These are phyloP conservation scores for Aspergillus floridensis DNA, from an alignment of 2,329 filamentous ascomycete genomes.

Conservation along the genomic window DNA sequence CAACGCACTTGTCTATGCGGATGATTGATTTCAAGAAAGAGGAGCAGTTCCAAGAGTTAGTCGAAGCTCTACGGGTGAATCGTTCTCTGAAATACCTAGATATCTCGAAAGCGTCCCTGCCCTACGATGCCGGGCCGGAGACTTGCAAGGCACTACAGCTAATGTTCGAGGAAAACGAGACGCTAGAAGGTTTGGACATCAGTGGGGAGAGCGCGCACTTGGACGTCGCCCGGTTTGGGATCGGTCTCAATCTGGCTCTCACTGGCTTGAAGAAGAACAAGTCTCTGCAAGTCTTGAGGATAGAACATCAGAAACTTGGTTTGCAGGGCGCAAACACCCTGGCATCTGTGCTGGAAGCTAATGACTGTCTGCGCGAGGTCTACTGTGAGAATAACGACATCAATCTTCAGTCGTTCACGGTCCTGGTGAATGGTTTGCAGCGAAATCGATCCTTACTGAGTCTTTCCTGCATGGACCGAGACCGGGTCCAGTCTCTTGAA, in stretches of 20 bases:
- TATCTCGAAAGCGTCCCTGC: conserved; percentile 68
- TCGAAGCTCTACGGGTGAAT: conserved; percentile 62
- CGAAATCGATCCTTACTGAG: conserved; percentile 62
- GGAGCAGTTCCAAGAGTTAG: conserved; percentile 60
- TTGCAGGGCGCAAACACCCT: conserved; percentile 67
- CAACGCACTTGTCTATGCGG: conserved; percentile 63
- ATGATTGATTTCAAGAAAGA: conserved; percentile 69
- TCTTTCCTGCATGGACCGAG: conserved; percentile 62
- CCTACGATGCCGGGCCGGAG: conserved; percentile 65
- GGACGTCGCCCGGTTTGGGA: conserved; percentile 67
- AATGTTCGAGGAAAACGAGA: conserved; percentile 67
- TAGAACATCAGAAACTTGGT: conserved; percentile 68
- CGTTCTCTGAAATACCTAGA: conserved; percentile 63
- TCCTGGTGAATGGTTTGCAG: conserved; percentile 66
- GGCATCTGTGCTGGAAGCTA: conserved; percentile 65
- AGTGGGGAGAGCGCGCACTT: conserved; percentile 69
- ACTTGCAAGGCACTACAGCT: conserved; percentile 63
- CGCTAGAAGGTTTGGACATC: conserved; percentile 65
- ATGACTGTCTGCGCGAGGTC: conserved; percentile 61
- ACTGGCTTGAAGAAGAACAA: conserved; percentile 63
- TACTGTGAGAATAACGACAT: conserved; percentile 72
- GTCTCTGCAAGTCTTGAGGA: conserved; percentile 59
- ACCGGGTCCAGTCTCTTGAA: conserved; percentile 60
- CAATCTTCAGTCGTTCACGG: conserved; percentile 67
- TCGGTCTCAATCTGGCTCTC: conserved; percentile 65